A percentile compares a stretch with the other conserved stretches of the same genome.
These are phyloP conservation scores for Epichloe sp. DNA, from an alignment of 2,329 filamentous ascomycete species.

Conservation along the genomic window DNA sequence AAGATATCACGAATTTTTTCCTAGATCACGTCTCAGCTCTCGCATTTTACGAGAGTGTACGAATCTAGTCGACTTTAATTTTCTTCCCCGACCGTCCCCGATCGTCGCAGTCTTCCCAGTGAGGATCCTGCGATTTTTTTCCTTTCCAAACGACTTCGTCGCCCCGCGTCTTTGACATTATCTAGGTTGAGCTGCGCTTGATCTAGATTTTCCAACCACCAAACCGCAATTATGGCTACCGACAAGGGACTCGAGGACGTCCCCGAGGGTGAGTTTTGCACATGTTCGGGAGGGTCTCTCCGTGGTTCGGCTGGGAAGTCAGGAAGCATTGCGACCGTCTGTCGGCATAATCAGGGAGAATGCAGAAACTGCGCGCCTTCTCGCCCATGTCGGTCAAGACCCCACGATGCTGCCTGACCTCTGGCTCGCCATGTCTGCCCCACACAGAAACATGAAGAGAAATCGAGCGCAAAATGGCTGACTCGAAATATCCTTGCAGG, in stretches of 20 bases:
- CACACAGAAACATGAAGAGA: background rate
- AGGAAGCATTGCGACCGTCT: background rate
- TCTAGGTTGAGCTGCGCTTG: constrained; percentile 71
- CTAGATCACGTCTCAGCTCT: constrained; percentile 29
- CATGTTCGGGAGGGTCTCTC: background rate
- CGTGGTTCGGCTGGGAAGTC: background rate
- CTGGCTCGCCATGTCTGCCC: background rate
- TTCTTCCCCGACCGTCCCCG: constrained; percentile 15
- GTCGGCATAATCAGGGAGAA: background rate
- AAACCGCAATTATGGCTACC: constrained; percentile 91
- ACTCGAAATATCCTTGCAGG: constrained; percentile 38
- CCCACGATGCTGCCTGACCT: background rate
- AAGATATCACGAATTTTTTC: constrained; percentile 24
- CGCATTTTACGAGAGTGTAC: constrained; percentile 31
- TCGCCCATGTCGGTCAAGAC: background rate
- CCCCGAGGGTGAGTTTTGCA: constrained; percentile 64
- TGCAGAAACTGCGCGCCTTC: background rate
- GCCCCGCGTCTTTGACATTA: constrained; percentile 29
- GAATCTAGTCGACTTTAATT: constrained; percentile 31
- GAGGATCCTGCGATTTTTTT: constrained; percentile 26
- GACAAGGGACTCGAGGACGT: constrained; percentile 98
- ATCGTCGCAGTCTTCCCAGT: constrained; percentile 20
- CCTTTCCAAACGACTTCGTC: constrained; percentile 12
- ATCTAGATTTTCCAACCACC: constrained; percentile 44
- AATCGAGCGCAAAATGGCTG: constrained; percentile 3